These are phyloP conservation scores for Solanum ossicruentum DNA, from an alignment of 257 asterid species.

Conservation along the genomic window DNA sequence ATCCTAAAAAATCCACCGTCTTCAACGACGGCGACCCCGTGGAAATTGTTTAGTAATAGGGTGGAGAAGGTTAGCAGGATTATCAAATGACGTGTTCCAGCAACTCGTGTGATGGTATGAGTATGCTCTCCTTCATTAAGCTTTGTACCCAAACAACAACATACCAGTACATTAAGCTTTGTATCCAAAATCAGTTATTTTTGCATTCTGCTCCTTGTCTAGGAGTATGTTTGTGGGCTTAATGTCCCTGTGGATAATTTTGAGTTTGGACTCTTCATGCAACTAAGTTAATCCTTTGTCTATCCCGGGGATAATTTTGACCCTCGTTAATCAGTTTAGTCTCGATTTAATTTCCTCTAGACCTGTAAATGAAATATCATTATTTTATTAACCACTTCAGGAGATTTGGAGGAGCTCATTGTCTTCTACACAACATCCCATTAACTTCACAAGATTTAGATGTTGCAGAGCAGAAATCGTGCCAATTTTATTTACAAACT, in stretches of 20 bases:
- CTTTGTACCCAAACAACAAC: not conserved
- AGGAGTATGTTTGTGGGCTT: conserved; percentile 11
- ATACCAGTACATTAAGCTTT: not conserved
- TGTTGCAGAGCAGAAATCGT: conserved; percentile 5
- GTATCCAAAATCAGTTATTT: conserved; percentile 15
- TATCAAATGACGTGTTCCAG: conserved; percentile 5
- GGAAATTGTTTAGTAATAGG: no score
- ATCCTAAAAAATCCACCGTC: no score
- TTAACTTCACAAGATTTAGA: conserved; percentile 9
- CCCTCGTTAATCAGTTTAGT: conserved; percentile 3
- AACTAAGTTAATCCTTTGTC: conserved; percentile 10
- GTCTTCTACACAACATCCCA: conserved; percentile 9
- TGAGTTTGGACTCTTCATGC: conserved; percentile 5
- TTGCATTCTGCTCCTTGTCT: conserved; percentile 7
- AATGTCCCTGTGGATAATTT: conserved; percentile 12
- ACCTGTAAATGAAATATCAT: not conserved
- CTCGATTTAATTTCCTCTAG: not conserved
- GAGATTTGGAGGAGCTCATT: not conserved
- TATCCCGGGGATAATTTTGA: conserved; percentile 1
- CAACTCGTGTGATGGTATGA: not conserved
- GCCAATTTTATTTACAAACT: conserved; percentile 9
- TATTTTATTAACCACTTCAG: not conserved
- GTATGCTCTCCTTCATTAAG: not conserved
- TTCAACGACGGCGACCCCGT: no score
- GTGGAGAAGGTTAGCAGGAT: not conserved